Conservation (phyloP, 805 yeast genomes). For the Lachancea lanzarotensis region DNA sequence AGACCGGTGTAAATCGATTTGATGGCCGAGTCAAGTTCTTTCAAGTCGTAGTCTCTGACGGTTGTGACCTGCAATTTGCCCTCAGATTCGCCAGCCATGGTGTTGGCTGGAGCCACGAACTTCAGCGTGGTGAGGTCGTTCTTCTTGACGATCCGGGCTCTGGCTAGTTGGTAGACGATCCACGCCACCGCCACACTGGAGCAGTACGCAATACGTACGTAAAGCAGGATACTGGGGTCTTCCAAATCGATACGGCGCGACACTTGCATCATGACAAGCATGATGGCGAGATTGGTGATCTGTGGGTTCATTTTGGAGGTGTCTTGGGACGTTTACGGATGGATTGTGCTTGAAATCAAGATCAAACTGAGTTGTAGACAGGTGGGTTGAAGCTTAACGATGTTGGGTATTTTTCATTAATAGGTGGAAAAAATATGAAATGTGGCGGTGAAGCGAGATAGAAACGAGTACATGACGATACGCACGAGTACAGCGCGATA, state of each 20-base stretch:
- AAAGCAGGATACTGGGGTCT: constrained; percentile 64
- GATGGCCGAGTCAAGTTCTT: constrained; percentile 72
- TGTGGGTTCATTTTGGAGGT: constrained; percentile 98
- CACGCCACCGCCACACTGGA: constrained; percentile 61
- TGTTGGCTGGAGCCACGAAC: constrained; percentile 78
- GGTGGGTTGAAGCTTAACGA: too few species aligned
- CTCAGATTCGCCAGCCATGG: constrained; percentile 66
- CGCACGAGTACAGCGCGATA: too few species aligned
- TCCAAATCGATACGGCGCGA: constrained; percentile 85
- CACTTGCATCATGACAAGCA: constrained; percentile 95
- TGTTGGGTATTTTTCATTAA: too few species aligned
- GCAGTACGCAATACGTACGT: constrained; percentile 68
- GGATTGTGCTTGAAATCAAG: too few species aligned
- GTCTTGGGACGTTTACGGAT: too few species aligned
- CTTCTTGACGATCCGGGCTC: constrained; percentile 54
- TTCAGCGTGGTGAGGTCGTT: constrained; percentile 90
- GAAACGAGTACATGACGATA: too few species aligned
- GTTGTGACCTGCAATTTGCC: constrained; percentile 79
- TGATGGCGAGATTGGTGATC: constrained; percentile 73
- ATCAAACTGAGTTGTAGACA: too few species aligned
- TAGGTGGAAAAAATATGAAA: too few species aligned
- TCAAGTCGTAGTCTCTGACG: constrained; percentile 88
- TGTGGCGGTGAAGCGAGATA: too few species aligned
- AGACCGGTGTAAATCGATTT: constrained; percentile 80
- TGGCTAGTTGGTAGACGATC: constrained; percentile 58